These are phyloP conservation scores for Mycena polygramma DNA, from an alignment of 768 basidiomycete genomes.

Conservation along the genomic window DNA sequence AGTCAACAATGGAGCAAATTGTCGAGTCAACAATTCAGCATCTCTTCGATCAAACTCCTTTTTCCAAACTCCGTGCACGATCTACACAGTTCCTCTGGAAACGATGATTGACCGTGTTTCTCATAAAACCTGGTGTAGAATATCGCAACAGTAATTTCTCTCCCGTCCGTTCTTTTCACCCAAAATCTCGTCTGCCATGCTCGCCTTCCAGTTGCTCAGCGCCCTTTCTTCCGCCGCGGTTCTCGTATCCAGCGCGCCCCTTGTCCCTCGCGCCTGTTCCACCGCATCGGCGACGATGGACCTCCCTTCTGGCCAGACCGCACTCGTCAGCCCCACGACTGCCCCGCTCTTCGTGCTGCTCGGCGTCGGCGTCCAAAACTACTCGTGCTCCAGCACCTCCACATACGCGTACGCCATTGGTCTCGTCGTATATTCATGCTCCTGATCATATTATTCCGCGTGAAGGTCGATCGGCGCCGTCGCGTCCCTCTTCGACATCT, in stretches of 20 bases:
- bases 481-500: slow-evolving; percentile 68
- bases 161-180: neutral
- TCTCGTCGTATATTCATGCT: neutral
- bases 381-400: slow-evolving; percentile 62
- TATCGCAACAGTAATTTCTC: neutral
- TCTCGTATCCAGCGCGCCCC: neutral
- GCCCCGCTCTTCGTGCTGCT: slow-evolving; percentile 57
- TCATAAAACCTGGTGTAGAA: neutral
- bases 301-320: slow-evolving; percentile 47
- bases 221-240: neutral
- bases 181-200: neutral
- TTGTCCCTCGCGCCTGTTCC: neutral
- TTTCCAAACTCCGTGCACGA: too few species aligned
- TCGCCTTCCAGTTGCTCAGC: neutral
- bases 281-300: slow-evolving; percentile 24
- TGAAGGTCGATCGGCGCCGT: slow-evolving; percentile 62
- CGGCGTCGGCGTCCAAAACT: slow-evolving; percentile 68
- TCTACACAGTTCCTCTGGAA: neutral
- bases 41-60: too few species aligned
- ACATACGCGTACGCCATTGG: slow-evolving; percentile 46
- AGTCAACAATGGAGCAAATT: too few species aligned
- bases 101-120: neutral
- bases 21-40: too few species aligned
- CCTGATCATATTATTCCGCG: neutral
- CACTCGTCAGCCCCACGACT: slow-evolving; percentile 51